phyloP scores from a whole-genome alignment of 75 land plant genomes.

The Picea glauca region DNA sequence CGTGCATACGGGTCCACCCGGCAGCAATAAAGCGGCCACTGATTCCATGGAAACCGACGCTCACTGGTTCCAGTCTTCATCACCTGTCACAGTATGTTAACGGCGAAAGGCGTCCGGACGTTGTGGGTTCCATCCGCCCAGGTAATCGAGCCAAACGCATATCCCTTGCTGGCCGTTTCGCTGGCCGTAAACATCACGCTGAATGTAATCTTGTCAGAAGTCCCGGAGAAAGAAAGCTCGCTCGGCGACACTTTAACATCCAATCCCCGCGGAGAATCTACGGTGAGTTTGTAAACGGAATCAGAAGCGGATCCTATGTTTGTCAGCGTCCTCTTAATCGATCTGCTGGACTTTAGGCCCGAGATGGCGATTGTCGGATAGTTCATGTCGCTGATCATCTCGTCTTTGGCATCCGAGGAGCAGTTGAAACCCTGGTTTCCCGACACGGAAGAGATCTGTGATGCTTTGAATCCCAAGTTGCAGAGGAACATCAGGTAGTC shows the following conservation, averaged over 20 bases:
- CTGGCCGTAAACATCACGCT: constrained; percentile 25
- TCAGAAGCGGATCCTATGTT: constrained; percentile 40
- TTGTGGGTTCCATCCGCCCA: constrained; percentile 67
- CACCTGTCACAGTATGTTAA: constrained; percentile 22
- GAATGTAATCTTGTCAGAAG: constrained; percentile 16
- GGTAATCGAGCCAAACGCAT: constrained; percentile 58
- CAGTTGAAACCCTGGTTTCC: constrained; percentile 22
- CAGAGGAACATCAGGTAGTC: constrained; percentile 63
- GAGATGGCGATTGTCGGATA: constrained; percentile 53
- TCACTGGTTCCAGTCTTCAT: background rate
- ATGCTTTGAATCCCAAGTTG: constrained; percentile 44
- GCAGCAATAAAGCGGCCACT: no score
- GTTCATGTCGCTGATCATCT: constrained; percentile 55
- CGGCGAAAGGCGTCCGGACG: constrained; percentile 58
- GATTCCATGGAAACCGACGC: no score
- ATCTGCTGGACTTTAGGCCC: background rate
- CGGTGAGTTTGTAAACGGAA: constrained; percentile 20
- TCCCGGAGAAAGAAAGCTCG: constrained; percentile 32
- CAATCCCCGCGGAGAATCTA: constrained; percentile 34
- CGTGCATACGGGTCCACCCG: no score
- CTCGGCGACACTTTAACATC: constrained; percentile 40
- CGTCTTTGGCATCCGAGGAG: constrained; percentile 16
- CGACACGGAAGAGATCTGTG: constrained; percentile 29
- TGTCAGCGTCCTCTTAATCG: constrained; percentile 35
- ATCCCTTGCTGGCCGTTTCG: constrained; percentile 28